Evolutionary conservation across 1,284 basidiomycete genomes (phyloP).

Genomic region (Ganoderma resinaceum): DNA sequence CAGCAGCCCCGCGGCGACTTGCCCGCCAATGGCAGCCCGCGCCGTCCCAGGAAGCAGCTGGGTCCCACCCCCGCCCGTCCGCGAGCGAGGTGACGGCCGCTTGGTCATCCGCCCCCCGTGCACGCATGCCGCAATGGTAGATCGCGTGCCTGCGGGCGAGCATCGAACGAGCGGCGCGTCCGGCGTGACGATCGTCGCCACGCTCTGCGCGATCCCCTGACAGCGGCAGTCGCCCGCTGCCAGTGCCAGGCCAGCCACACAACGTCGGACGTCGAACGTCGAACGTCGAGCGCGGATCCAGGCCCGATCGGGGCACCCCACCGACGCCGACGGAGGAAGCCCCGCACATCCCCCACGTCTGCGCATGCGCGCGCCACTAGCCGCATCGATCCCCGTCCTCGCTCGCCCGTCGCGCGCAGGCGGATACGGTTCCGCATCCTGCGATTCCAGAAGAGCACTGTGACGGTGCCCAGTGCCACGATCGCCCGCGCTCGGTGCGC

Average conservation of each 20-base stretch:
- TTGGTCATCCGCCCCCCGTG: neutral
- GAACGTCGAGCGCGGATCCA: constrained; percentile 12
- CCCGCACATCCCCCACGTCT: constrained; percentile 10
- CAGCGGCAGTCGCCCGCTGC: neutral
- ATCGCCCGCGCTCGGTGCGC: neutral
- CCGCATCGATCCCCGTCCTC: neutral
- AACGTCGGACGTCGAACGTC: neutral
- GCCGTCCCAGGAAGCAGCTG: neutral
- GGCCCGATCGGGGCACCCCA: constrained; percentile 15
- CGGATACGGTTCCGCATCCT: no score
- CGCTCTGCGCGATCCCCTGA: neutral
- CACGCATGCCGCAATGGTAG: no score
- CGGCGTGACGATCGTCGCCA: neutral
- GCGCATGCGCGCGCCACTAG: neutral
- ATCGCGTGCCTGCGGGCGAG: neutral
- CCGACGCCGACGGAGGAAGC: constrained; percentile 23
- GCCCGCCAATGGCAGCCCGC: constrained; percentile 1
- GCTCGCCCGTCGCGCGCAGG: neutral
- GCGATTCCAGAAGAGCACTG: no score
- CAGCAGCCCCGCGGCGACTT: constrained; percentile 4
- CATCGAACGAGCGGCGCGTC: neutral
- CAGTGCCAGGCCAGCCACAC: neutral
- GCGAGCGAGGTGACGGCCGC: neutral
- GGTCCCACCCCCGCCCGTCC: neutral
- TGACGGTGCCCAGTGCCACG: neutral